Conservation (phyloP, 1,284 basidiomycete genomes). For the Pterula multifida region DNA sequence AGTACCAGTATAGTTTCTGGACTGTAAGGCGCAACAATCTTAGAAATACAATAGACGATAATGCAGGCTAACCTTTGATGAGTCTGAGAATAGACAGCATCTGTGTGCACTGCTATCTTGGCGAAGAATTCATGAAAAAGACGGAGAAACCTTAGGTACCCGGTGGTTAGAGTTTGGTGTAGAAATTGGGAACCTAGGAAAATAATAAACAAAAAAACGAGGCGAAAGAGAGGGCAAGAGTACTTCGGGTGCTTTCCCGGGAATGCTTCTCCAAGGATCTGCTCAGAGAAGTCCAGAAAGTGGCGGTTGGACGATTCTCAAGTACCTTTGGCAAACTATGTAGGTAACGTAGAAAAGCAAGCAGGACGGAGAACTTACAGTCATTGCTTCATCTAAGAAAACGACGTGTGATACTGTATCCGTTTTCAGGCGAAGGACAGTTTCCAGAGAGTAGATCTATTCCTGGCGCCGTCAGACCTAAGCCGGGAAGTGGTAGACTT, state of each 20-base stretch:
- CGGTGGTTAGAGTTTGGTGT: constrained; percentile 74
- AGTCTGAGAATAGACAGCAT: constrained; percentile 75
- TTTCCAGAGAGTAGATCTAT: constrained; percentile 91
- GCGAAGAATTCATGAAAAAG: constrained; percentile 94
- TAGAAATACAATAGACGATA: constrained; percentile 1
- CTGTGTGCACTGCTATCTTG: constrained; percentile 89
- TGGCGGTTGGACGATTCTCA: constrained; percentile 82
- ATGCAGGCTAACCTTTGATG: constrained; percentile 63
- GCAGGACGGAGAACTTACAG: constrained; percentile 31
- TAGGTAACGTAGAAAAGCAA: background rate
- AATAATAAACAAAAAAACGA: constrained; percentile 1
- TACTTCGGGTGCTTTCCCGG: constrained; percentile 66
- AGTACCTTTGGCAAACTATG: constrained; percentile 38
- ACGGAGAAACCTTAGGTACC: constrained; percentile 78
- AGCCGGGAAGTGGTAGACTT: background rate
- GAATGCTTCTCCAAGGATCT: constrained; percentile 72
- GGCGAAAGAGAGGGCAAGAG: constrained; percentile 3
- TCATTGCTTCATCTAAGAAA: constrained; percentile 89
- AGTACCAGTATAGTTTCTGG: constrained; percentile 86
- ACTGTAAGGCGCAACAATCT: constrained; percentile 28
- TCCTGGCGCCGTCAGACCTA: background rate
- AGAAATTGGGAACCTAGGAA: constrained; percentile 65
- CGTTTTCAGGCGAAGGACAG: constrained; percentile 82
- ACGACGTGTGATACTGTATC: constrained; percentile 66
- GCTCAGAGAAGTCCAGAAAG: constrained; percentile 83